Base-by-base conservation (phyloP, 1,284 basidiomycete genomes). In the Limonomyces culmigenus region DNA sequence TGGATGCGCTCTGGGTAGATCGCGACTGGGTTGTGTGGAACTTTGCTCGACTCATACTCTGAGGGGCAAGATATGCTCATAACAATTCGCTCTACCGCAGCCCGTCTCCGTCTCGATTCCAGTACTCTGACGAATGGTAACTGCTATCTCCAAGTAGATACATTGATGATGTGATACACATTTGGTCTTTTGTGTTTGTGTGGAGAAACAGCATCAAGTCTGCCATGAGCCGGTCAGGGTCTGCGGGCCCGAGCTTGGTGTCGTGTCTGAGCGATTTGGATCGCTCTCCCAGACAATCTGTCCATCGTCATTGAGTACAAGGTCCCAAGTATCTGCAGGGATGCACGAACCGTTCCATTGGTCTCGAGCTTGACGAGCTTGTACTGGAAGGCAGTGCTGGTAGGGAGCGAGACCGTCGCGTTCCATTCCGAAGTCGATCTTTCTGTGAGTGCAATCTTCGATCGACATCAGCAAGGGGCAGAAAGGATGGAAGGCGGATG, bases 291-390 rank as follows among this genome's bases (percentile, higher is more conserved):
- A 65, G 4, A 50, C 49, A 29, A 63, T 43, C 59, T 61, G 40
- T 20, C 6, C 13, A 21, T 10, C 5, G 0, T 33, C 6, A 38
- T 32, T 23, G 5, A 29, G n/a, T 12, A 19, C 34, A 19, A 17
- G 21, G 14, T 29, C 16, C 16, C 14, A 31, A 17, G 21, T 19
- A 25, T 13, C 19, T 33, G 19, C 23, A 23, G 34, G 40, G 25
- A 25, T n/a, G 14, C 4, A 56, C 69, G 43, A 43, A 74, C 70
- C 38, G 50, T 62, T 34, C 70, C 71, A 42, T 68, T 55, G 2
- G 59, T 55, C 41, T 67, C 64, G 47, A 68, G 70, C 19, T 67
- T 53, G 41, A 76, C 67, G 41, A 70, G 74, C 50, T 75, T 77
- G 54, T 68, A 76, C 42, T 68, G 44, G 48, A 76, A 72, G 1